phyloP scores from a whole-genome alignment of 2,329 filamentous ascomycete species.

The Phyllosticta citribraziliensis region DNA sequence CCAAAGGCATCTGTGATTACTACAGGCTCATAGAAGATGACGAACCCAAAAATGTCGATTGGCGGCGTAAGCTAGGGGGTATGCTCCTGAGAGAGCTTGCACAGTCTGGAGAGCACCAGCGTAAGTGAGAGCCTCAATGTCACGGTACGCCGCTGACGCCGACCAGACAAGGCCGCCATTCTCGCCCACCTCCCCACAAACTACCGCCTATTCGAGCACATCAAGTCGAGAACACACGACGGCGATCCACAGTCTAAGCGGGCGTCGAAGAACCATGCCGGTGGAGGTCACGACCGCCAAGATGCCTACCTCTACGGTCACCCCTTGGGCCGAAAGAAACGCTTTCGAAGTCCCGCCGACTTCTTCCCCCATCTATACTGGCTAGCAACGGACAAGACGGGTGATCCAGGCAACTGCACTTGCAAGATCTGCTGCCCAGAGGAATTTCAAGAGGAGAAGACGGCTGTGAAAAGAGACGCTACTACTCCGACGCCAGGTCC shows the following conservation, averaged over 20 bases:
- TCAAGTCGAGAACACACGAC: conserved; percentile 40
- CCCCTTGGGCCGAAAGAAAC: conserved; percentile 46
- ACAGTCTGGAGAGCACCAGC: conserved; percentile 24
- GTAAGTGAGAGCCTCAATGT: conserved; percentile 10
- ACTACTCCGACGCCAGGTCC: conserved; percentile 11
- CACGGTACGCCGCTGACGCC: background rate
- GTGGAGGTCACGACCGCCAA: conserved; percentile 43
- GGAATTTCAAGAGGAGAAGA: conserved; percentile 34
- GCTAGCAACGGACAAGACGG: conserved; percentile 44
- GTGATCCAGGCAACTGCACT: conserved; percentile 45
- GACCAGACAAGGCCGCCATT: conserved; percentile 33
- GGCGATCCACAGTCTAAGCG: conserved; percentile 32
- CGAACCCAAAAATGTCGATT: conserved; percentile 46
- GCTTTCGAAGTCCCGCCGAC: conserved; percentile 48
- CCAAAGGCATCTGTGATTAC: conserved; percentile 44
- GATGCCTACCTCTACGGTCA: conserved; percentile 54
- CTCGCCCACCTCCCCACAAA: conserved; percentile 45
- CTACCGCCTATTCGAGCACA: conserved; percentile 49
- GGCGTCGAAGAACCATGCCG: conserved; percentile 39
- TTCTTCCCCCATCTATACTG: conserved; percentile 52
- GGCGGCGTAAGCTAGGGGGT: conserved; percentile 49
- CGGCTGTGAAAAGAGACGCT: conserved; percentile 20
- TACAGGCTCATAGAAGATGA: conserved; percentile 42
- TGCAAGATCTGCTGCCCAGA: conserved; percentile 50
- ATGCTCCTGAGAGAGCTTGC: conserved; percentile 46